Evolutionary conservation across 2,329 filamentous ascomycete species (phyloP), one percentile per base, ranked within the genome.

Genomic region (Neonectria punicea): DNA sequence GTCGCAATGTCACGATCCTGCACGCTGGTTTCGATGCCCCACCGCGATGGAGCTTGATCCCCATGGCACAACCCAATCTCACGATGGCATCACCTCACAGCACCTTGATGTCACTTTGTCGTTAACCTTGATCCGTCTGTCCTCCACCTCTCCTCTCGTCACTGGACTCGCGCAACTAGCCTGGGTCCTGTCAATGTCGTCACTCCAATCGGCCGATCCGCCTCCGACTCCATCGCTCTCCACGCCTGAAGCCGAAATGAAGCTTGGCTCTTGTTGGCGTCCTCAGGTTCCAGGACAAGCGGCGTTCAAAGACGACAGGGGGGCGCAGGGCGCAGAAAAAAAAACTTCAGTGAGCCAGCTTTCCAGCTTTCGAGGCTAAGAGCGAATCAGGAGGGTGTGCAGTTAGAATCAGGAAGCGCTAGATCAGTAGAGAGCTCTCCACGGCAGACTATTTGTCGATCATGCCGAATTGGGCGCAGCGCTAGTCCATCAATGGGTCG

Each of bases 41-140:
- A 67, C 71, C 62, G 34, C 32, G 51, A 59, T 61, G 50, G 59
- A 68, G 60, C 67, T 39, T 44, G 57, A 61, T 63, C 62, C 18
- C 68, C 58, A 67, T 65, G 54, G 62, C 67, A 69, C 66, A 73
- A 73, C 67, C 70, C 70, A 73, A 67, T 73, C 70, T 73, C 65
- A 67, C 66, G 69, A 74, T 73, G 67, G 67, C 72, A 74, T 72
- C 70, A 74, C 58, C 49, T 63, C 63, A 69, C 62, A 53, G 65
- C 65, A 56, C 46, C 61, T 59, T 63, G 55, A 50, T 59, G 61
- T 53, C 43, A 30, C 32, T 11, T 43, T 43, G 10, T 43, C 18
- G 20, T 61, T 58, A 56, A 60, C 58, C 53, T 59, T 30, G 56
- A 50, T 63, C 53, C 32, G 18, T 44, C 36, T 53, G n/a, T 61